Conservation (phyloP, 305 asterid genomes). For the Lippia alba region DNA sequence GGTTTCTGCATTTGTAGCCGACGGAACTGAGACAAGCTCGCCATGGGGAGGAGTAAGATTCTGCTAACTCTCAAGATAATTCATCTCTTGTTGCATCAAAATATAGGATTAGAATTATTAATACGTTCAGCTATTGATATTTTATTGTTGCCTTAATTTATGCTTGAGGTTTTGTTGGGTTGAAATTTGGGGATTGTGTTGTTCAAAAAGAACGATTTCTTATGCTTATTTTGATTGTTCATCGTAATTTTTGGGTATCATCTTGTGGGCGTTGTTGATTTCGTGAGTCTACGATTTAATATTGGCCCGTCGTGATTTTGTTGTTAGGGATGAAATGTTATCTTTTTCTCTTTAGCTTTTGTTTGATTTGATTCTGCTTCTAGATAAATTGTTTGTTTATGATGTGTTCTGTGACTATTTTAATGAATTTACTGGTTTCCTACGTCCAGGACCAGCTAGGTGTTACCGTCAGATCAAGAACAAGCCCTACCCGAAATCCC, state of each 20-base stretch:
- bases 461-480: conserved; percentile 50
- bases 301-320: background rate
- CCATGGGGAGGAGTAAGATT: conserved; percentile 36
- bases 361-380: background rate
- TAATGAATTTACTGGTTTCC: background rate
- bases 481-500: conserved; percentile 45
- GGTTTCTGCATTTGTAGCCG: conserved; percentile 24
- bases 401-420: background rate
- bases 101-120: background rate
- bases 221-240: no score
- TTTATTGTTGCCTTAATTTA: background rate
- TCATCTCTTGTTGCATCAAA: background rate
- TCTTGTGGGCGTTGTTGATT: no score
- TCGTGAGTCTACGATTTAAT: no score
- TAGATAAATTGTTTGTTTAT: background rate
- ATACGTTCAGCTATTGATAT: background rate
- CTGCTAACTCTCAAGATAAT: background rate
- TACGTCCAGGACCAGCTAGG: conserved; percentile 41
- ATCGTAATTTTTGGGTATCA: no score
- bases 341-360: no score
- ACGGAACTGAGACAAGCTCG: conserved; percentile 7
- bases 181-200: no score
- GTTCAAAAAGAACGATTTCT: no score
- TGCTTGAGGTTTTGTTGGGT: no score
- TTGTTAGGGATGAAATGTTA: background rate